Percentiles rank a stretch among this genome's conserved stretches.
These are phyloP conservation scores for Kingdonia uniflora DNA, from an alignment of 164 flowering plant species.

Conservation along the genomic window DNA sequence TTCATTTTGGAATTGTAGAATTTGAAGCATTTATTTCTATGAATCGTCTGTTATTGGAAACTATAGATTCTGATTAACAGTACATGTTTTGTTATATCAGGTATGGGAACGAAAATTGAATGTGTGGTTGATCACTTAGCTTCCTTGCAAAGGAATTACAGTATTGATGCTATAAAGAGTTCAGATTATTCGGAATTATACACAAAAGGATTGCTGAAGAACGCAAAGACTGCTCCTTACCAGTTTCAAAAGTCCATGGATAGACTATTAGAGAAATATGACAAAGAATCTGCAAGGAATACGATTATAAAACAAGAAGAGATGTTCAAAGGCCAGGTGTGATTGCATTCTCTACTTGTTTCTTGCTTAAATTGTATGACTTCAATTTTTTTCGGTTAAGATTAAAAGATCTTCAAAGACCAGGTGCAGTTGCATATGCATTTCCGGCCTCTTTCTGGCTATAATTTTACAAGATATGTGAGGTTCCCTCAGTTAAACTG, in stretches of 20 bases:
- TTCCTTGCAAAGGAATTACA: conserved; percentile 10
- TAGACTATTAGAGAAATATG: conserved; percentile 25
- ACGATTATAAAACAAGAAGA: conserved; percentile 63
- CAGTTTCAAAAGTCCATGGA: conserved; percentile 34
- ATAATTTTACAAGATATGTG: too few species aligned
- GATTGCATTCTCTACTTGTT: not conserved
- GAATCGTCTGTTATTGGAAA: too few species aligned
- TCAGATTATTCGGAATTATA: conserved; percentile 18
- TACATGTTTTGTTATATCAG: conserved; percentile 23
- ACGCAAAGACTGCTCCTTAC: conserved; percentile 5
- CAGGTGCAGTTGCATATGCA: too few species aligned
- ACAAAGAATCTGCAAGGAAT: conserved; percentile 33
- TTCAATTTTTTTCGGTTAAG: too few species aligned
- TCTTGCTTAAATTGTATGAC: not conserved
- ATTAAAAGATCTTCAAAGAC: too few species aligned
- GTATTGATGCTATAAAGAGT: conserved; percentile 8
- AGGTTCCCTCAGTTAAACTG: too few species aligned
- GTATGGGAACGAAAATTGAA: conserved; percentile 55
- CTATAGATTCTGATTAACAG: not conserved
- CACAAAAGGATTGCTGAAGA: conserved; percentile 9
- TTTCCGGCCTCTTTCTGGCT: too few species aligned
- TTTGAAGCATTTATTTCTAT: too few species aligned
- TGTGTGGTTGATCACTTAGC: conserved; percentile 24
- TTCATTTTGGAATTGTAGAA: too few species aligned
- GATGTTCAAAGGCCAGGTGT: conserved; percentile 59